Conservation (phyloP, 2,329 filamentous ascomycete genomes). For the Colletotrichum navitas region DNA sequence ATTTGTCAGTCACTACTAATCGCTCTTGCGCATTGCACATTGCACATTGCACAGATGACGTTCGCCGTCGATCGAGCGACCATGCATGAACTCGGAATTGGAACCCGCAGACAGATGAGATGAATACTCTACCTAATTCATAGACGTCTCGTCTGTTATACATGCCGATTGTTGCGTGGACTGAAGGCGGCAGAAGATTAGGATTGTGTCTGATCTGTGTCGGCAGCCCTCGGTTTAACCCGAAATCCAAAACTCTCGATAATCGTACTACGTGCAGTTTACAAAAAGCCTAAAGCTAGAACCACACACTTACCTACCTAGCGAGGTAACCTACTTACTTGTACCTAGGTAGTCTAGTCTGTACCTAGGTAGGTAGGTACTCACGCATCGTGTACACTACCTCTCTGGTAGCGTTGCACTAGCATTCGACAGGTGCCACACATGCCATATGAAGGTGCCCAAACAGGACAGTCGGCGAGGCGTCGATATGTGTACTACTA, state of each 20-base stretch:
- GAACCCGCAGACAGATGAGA: background rate
- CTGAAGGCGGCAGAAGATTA: background rate
- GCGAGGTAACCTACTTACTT: too few relatives aligned
- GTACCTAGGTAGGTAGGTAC: too few relatives aligned
- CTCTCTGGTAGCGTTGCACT: background rate
- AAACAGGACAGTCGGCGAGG: background rate
- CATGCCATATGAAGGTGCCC: background rate
- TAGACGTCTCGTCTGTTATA: background rate
- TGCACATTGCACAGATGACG: background rate
- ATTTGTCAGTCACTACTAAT: slow-evolving; percentile 27
- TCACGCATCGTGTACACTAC: too few relatives aligned
- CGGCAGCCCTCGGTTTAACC: background rate
- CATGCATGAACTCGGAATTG: too few relatives aligned
- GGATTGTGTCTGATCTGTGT: background rate
- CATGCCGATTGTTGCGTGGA: background rate
- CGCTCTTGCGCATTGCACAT: background rate
- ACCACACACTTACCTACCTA: too few relatives aligned
- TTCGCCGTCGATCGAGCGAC: background rate
- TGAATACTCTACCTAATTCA: background rate
- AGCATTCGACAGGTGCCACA: slow-evolving; percentile 5
- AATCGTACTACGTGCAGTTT: background rate
- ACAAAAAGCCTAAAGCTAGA: too few relatives aligned
- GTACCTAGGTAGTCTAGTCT: too few relatives aligned
- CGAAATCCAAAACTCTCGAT: background rate
- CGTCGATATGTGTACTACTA: background rate